Conservation (phyloP, 805 yeast genomes). For the Sugiyamaella americana region DNA sequence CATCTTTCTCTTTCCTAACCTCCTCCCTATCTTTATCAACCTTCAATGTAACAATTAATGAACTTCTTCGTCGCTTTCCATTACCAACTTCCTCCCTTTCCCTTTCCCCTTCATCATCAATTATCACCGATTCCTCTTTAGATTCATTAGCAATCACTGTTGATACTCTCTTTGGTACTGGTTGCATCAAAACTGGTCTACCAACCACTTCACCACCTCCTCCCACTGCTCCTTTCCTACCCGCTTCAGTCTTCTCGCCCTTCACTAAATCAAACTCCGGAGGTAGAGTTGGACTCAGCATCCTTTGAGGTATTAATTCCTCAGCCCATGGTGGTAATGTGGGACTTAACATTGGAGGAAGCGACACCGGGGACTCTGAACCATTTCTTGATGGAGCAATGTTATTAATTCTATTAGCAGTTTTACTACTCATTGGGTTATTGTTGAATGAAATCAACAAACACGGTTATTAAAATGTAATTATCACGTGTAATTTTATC, state of each 20-base stretch:
- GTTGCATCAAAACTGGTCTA: constrained; percentile 8
- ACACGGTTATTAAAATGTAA: no score
- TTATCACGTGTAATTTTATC: no score
- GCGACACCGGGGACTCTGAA: constrained; percentile 7
- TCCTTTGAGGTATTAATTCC: constrained; percentile 27
- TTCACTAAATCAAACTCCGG: constrained; percentile 24
- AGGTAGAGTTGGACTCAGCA: constrained; percentile 38
- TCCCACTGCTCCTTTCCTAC: no score
- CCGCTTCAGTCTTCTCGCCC: not conserved
- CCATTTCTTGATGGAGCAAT: not conserved
- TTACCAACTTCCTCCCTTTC: no score
- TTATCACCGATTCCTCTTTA: no score
- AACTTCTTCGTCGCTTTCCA: constrained; percentile 8
- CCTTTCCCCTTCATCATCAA: no score
- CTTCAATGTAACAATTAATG: constrained; percentile 15
- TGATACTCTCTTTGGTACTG: constrained; percentile 13
- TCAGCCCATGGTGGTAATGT: constrained; percentile 33
- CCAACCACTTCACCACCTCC: no score
- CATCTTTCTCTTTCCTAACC: not conserved
- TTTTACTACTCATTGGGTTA: no score
- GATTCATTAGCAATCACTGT: constrained; percentile 1
- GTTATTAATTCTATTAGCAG: not conserved
- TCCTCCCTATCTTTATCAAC: constrained; percentile 1
- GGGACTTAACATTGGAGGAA: constrained; percentile 36
- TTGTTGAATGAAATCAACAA: no score